Percentiles rank a stretch among this genome's conserved stretches.
Evolutionary conservation across 108 stramenopile species (phyloP).

Genomic region (Stephanodiscus triporus): DNA sequence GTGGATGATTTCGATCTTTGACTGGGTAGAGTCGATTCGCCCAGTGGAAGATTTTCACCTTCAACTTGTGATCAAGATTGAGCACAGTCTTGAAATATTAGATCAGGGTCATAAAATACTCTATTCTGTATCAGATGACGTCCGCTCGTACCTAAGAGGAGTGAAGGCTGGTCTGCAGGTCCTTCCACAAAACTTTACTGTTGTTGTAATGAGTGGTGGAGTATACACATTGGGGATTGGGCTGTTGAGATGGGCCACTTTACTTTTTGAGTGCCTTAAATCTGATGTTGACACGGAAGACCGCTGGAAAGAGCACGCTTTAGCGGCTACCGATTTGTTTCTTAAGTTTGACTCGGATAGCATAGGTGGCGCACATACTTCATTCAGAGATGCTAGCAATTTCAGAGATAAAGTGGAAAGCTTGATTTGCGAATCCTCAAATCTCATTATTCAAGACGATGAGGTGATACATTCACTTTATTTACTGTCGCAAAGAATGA

Average conservation of each 20-base stretch:
- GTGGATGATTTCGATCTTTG: constrained; percentile 69
- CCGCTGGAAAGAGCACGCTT: constrained; percentile 45
- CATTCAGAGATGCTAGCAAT: constrained; percentile 26
- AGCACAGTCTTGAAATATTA: constrained; percentile 45
- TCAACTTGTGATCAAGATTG: constrained; percentile 31
- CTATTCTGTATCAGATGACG: constrained; percentile 62
- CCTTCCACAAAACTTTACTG: constrained; percentile 56
- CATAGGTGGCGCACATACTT: constrained; percentile 14
- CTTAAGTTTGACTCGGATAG: constrained; percentile 12
- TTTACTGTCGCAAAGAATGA: constrained; percentile 20
- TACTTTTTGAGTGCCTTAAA: constrained; percentile 68
- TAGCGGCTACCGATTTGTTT: constrained; percentile 12
- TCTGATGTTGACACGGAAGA: constrained; percentile 54
- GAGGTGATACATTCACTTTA: constrained; percentile 32
- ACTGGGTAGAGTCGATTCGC: constrained; percentile 66
- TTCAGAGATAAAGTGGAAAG: constrained; percentile 42
- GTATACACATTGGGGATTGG: constrained; percentile 64
- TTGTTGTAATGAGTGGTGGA: constrained; percentile 61
- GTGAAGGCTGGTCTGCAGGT: constrained; percentile 55
- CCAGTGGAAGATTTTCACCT: constrained; percentile 25
- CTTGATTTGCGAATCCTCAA: constrained; percentile 49
- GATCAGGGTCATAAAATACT: constrained; percentile 57
- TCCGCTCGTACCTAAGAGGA: constrained; percentile 52
- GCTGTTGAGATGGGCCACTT: constrained; percentile 69
- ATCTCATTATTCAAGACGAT: constrained; percentile 55